Evolutionary conservation across 2,329 filamentous ascomycete genomes (phyloP).

Genomic region (Nemania abortiva): DNA sequence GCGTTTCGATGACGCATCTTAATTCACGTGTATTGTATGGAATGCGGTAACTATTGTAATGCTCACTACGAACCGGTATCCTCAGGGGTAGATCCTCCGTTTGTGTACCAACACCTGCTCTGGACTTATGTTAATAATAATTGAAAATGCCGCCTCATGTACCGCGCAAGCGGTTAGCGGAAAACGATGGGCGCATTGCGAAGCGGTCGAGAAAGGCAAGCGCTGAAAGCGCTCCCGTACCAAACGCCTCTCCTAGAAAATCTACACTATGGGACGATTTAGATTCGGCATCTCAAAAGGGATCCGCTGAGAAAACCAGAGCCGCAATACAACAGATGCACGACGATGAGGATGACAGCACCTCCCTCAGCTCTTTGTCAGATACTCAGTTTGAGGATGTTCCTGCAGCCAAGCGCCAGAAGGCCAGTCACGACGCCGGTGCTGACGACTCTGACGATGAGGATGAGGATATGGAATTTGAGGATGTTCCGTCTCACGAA

Average conservation of each 20-base stretch:
- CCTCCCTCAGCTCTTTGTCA: slow-evolving; percentile 66
- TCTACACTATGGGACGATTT: slow-evolving; percentile 72
- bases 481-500: slow-evolving; percentile 63
- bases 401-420: slow-evolving; percentile 56
- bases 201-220: slow-evolving; percentile 50
- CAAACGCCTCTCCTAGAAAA: slow-evolving; percentile 59
- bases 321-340: slow-evolving; percentile 59
- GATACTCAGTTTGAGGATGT: slow-evolving; percentile 70
- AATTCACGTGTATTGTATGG: not conserved
- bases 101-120: not conserved
- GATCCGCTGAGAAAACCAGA: slow-evolving; percentile 58
- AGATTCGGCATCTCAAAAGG: slow-evolving; percentile 62
- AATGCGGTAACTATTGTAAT: not conserved
- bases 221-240: slow-evolving; percentile 43
- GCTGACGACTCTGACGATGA: slow-evolving; percentile 49
- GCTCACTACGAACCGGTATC: not conserved
- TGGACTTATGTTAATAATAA: slow-evolving; percentile 27
- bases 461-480: slow-evolving; percentile 72
- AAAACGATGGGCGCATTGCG: slow-evolving; percentile 48
- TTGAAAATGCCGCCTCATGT: slow-evolving; percentile 74
- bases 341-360: slow-evolving; percentile 58
- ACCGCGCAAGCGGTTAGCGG: slow-evolving; percentile 70
- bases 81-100: not conserved
- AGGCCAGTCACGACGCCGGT: slow-evolving; percentile 49
- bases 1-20: slow-evolving; percentile 49